These are phyloP conservation scores for Glycine tomentella DNA, from an alignment of 306 rosid species.

Conservation along the genomic window DNA sequence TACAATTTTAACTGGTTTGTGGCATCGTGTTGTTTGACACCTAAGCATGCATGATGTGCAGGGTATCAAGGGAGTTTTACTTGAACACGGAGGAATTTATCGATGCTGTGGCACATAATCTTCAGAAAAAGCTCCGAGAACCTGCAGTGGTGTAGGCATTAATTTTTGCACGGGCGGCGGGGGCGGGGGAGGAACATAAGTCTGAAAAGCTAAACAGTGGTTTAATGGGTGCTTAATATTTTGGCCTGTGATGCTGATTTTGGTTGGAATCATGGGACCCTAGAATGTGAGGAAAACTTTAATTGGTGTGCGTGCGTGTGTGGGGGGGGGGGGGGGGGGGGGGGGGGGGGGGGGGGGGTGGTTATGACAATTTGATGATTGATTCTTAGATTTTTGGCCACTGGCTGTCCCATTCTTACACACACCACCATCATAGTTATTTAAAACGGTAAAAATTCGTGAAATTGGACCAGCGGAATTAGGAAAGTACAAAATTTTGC, in stretches of 20 bases:
- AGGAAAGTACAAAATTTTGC: neutral
- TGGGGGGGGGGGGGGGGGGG: no score
- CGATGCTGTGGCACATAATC: slow-evolving; percentile 78
- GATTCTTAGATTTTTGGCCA: slow-evolving; percentile 15
- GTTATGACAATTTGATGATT: no score
- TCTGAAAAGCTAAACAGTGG: neutral
- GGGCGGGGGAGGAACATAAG: neutral
- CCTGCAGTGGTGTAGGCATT: slow-evolving; percentile 51
- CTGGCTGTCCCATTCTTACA: slow-evolving; percentile 25
- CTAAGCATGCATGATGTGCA: slow-evolving; percentile 43
- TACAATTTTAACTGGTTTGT: neutral
- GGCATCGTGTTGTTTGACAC: neutral
- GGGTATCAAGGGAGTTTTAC: slow-evolving; percentile 84
- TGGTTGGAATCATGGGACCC: slow-evolving; percentile 7
- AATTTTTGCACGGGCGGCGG: slow-evolving; percentile 2
- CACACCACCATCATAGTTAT: neutral
- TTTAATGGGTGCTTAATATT: slow-evolving; percentile 11
- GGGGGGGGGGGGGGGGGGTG: no score
- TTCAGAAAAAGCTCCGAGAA: slow-evolving; percentile 61
- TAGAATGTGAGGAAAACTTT: neutral
- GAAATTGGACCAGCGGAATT: neutral
- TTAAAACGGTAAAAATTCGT: neutral
- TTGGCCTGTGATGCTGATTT: neutral
- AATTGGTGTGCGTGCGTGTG: no score
- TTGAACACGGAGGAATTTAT: slow-evolving; percentile 89